A percentile compares a stretch with the other conserved stretches of the same genome.
Conservation (phyloP, 805 yeast genomes). For the Starmerella tilneyi region DNA sequence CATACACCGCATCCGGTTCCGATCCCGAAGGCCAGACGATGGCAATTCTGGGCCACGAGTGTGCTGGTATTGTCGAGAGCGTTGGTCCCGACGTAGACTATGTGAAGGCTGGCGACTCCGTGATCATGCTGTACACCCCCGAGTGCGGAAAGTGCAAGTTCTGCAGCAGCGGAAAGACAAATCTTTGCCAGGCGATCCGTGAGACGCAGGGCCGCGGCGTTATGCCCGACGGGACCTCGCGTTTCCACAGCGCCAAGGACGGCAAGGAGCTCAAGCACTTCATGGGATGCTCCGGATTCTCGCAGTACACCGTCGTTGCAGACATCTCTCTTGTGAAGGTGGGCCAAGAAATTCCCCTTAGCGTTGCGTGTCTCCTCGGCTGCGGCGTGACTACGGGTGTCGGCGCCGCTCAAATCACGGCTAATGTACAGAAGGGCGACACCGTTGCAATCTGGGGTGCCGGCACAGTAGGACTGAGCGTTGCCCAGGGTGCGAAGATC, state of each 20-base stretch:
- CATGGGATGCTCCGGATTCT: conserved; percentile 97
- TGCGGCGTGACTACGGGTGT: conserved; percentile 98
- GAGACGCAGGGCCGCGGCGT: conserved; percentile 98
- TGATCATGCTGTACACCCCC: conserved; percentile 90
- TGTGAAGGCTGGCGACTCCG: conserved; percentile 90
- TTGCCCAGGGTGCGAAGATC: conserved; percentile 84
- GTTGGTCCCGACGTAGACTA: conserved; percentile 88
- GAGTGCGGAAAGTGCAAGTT: conserved; percentile 93
- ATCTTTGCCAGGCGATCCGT: conserved; percentile 89
- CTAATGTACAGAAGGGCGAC: conserved; percentile 82
- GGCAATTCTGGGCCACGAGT: conserved; percentile 90
- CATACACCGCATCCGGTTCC: conserved; percentile 84
- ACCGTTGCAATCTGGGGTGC: conserved; percentile 95
- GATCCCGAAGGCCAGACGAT: conserved; percentile 98
- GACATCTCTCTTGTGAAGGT: conserved; percentile 94
- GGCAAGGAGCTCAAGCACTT: conserved; percentile 82
- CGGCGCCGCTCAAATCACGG: conserved; percentile 95
- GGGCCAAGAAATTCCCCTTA: conserved; percentile 70
- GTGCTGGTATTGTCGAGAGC: conserved; percentile 93
- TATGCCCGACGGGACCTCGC: conserved; percentile 95
- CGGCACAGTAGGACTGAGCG: conserved; percentile 96
- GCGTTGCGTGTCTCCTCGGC: conserved; percentile 84
- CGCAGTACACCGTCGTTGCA: conserved; percentile 96
- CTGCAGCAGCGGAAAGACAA: conserved; percentile 91
- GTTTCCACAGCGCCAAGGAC: conserved; percentile 48